Evolutionary conservation across 2,329 filamentous ascomycete genomes (phyloP).

Genomic region (Xylaria digitata): DNA sequence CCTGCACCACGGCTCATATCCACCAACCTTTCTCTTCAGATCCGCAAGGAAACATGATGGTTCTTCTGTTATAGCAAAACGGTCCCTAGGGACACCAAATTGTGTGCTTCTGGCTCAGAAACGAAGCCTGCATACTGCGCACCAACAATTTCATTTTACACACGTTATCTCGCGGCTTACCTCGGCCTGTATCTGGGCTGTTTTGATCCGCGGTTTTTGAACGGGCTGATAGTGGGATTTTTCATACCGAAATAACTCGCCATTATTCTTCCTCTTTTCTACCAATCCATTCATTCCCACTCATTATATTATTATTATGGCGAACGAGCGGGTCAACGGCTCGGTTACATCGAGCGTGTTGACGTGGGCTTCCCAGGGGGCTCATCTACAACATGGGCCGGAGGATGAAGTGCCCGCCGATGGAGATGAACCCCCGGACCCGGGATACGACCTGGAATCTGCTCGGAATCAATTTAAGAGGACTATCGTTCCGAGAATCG

Average conservation of each 20-base stretch:
- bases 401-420: constrained; percentile 77
- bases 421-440: constrained; percentile 88
- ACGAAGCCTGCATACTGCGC: constrained; percentile 42
- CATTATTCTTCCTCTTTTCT: constrained; percentile 13
- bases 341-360: constrained; percentile 57
- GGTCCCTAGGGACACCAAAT: constrained; percentile 56
- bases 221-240: constrained; percentile 15
- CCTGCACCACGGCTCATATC: constrained; percentile 1
- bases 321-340: constrained; percentile 53
- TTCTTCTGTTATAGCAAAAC: constrained; percentile 54
- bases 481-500: constrained; percentile 60
- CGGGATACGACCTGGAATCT: constrained; percentile 48
- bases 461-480: constrained; percentile 57
- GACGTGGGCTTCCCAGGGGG: constrained; percentile 58
- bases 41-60: constrained; percentile 41
- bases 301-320: constrained; percentile 47
- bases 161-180: constrained; percentile 14
- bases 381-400: constrained; percentile 56
- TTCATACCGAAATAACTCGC: constrained; percentile 4
- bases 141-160: constrained; percentile 32
- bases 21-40: constrained; percentile 26
- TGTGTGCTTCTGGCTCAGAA: constrained; percentile 43
- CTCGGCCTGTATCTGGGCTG: constrained; percentile 31
- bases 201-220: constrained; percentile 20
- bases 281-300: constrained; percentile 22